Evolutionary conservation across 2,329 filamentous ascomycete genomes (phyloP), one percentile per base, ranked within the genome.

Genomic region (Elsinoe australis): DNA sequence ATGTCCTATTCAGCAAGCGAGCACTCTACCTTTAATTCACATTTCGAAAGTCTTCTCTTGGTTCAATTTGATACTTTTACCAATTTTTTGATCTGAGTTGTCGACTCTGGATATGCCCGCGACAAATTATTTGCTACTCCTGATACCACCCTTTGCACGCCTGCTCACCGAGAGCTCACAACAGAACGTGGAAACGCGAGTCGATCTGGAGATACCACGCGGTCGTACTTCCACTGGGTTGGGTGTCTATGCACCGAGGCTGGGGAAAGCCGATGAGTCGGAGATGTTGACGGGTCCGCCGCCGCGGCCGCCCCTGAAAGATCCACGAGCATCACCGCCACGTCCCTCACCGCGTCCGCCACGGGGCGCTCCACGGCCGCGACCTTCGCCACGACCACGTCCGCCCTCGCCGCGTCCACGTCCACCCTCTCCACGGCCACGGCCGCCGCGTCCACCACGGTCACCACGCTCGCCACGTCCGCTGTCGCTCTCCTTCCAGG

Each of bases 401-500:
- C 59, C 52, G 38, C 66, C 67, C 39, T 70, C 70, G 54, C 73
- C 69, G 44, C 61, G 58, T 38, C 59, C 61, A 53, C 65, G 39
- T 15, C 45, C 32, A 39, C 54, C 52, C 17, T 51, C 63, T 39
- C 64, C 61, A 50, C 63, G 59, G 53, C 66, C 60, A 57, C 68
- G 67, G 53, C 70, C 69, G 50, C 71, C 65, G 52, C 32, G 17
- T n/a, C 71, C 75, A 54, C 77, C 75, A 56, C 75, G 73, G 53
- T 72, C 71, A 50, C 74, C 69, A 39, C 69, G 64, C 52, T 70
- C 72, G 48, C 74, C 70, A 58, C 69, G 68, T 50, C 69, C 66
- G 59, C 75, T 73, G 57, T 78, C 74, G 57, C 73, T 71, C 55
- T 71, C 69, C 51, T 62, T 62, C 54, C 65, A 85, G 79, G 72